These are phyloP conservation scores for Diplosphaera chodatii DNA, from an alignment of 139 green algal species.

Conservation along the genomic window DNA sequence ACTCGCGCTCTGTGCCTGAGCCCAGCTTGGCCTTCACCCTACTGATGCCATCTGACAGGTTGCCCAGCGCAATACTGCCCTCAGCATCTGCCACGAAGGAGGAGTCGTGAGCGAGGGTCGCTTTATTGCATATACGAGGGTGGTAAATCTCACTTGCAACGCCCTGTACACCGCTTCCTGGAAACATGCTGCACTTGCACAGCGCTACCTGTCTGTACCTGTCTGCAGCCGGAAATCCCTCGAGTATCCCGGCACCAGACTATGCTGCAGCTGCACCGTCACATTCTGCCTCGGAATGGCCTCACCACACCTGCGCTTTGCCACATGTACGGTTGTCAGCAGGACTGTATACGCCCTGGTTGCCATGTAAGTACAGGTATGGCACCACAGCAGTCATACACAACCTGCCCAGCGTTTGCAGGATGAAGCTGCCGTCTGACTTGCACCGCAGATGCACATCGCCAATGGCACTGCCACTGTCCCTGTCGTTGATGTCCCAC, in stretches of 20 bases:
- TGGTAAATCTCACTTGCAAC: no score
- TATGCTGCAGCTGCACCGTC: not conserved
- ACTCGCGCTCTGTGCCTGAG: not conserved
- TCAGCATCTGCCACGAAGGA: not conserved
- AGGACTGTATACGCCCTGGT: no score
- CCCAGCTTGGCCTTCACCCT: not conserved
- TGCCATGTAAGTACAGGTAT: no score
- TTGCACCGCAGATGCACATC: not conserved
- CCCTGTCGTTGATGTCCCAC: not conserved
- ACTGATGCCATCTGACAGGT: not conserved
- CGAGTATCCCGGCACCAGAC: not conserved
- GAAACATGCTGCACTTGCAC: no score
- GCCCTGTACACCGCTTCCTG: no score
- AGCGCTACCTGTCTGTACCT: no score
- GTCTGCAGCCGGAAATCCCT: not conserved
- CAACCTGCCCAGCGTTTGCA: not conserved
- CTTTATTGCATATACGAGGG: no score
- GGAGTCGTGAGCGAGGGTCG: no score
- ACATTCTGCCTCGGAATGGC: not conserved
- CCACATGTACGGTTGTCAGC: no score
- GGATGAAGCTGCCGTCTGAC: not conserved
- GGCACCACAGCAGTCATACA: no score
- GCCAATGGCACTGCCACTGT: not conserved
- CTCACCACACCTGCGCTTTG: not conserved
- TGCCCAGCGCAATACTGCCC: not conserved